Evolutionary conservation across 2,329 filamentous ascomycete genomes (phyloP).

Genomic region (Colletotrichum paranaense): DNA sequence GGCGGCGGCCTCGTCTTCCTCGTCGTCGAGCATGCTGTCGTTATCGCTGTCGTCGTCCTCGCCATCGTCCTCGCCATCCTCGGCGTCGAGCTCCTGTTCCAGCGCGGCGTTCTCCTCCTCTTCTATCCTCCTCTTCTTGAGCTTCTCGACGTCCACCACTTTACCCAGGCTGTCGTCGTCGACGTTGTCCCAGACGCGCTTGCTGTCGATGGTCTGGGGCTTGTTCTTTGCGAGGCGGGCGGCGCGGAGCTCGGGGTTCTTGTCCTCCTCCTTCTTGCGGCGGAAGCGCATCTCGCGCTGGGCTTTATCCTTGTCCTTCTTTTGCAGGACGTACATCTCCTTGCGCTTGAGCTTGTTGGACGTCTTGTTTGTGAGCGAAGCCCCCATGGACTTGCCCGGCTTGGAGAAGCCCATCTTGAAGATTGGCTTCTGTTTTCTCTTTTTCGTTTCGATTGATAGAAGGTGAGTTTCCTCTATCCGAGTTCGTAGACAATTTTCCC

Average conservation of each 20-base stretch:
- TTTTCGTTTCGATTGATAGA: neutral
- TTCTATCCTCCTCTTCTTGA: constrained; percentile 68
- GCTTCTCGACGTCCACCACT: constrained; percentile 68
- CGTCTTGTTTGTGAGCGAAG: constrained; percentile 56
- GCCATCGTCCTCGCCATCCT: constrained; percentile 49
- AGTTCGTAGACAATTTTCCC: neutral
- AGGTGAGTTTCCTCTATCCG: neutral
- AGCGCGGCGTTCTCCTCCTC: constrained; percentile 60
- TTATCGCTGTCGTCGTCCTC: constrained; percentile 65
- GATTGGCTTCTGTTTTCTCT: neutral
- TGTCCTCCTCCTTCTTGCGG: constrained; percentile 86
- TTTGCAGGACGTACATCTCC: constrained; percentile 81
- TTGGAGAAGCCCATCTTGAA: constrained; percentile 35
- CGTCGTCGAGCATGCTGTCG: constrained; percentile 84
- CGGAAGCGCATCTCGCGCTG: constrained; percentile 82
- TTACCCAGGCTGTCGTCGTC: constrained; percentile 68
- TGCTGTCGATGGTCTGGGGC: constrained; percentile 84
- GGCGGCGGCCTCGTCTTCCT: constrained; percentile 62
- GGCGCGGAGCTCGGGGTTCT: constrained; percentile 80
- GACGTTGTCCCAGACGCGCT: constrained; percentile 89
- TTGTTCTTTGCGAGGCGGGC: constrained; percentile 82
- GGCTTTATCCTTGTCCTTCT: constrained; percentile 78
- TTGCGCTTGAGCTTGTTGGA: constrained; percentile 85
- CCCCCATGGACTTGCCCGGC: constrained; percentile 39
- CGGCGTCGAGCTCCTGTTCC: constrained; percentile 46